These are phyloP conservation scores for Pachysandra terminalis DNA, from an alignment of 164 flowering plant species.

Conservation along the genomic window DNA sequence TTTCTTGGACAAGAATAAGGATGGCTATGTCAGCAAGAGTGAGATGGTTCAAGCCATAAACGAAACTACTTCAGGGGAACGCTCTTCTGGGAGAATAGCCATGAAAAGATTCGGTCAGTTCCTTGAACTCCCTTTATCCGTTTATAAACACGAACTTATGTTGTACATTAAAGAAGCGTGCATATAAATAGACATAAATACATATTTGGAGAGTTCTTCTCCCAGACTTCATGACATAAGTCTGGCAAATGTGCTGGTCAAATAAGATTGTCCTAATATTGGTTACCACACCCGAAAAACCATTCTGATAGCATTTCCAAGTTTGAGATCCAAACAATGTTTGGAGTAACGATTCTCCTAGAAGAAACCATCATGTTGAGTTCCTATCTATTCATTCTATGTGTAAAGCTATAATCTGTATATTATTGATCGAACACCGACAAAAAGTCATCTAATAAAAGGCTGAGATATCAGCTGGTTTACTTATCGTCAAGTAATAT, in stretches of 20 bases:
- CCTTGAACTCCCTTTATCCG: slow-evolving; percentile 28
- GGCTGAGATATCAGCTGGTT: too few relatives aligned
- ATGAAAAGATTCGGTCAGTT: slow-evolving; percentile 86
- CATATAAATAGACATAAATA: not conserved
- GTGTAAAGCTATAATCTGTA: too few relatives aligned
- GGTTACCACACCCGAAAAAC: not conserved
- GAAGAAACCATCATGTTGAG: too few relatives aligned
- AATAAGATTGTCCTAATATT: too few relatives aligned
- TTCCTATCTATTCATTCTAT: too few relatives aligned
- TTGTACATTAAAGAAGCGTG: not conserved
- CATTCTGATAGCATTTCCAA: not conserved
- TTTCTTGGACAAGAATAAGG: slow-evolving; percentile 92
- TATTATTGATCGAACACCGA: too few relatives aligned
- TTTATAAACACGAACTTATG: not conserved
- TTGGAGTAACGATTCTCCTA: too few relatives aligned
- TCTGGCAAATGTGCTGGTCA: not conserved
- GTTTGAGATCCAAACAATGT: not conserved
- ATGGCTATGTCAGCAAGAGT: slow-evolving; percentile 89
- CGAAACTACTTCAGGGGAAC: slow-evolving; percentile 74
- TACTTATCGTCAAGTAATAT: too few relatives aligned
- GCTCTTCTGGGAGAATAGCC: slow-evolving; percentile 84
- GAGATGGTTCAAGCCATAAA: slow-evolving; percentile 91
- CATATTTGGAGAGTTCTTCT: not conserved
- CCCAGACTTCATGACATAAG: not conserved
- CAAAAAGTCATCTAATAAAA: too few relatives aligned